Evolutionary conservation across 805 yeast genomes (phyloP).

Genomic region (Debaryomyces hansenii): DNA sequence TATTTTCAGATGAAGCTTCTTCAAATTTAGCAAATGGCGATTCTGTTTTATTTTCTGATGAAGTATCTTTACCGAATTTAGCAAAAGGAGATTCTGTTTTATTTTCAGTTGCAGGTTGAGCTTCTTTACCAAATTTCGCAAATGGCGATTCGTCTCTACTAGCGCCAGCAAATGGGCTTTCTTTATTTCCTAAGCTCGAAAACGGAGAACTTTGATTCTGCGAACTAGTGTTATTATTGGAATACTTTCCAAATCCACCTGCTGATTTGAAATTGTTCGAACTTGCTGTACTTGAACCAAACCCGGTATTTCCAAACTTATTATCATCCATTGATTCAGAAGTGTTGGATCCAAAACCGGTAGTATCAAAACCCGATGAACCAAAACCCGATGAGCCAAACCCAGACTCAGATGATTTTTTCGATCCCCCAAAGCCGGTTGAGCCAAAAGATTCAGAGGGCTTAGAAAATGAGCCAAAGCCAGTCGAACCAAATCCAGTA

Average conservation of each 20-base stretch:
- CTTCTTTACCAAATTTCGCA: conserved; percentile 3
- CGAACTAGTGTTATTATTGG: not conserved
- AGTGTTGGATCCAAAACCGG: conserved; percentile 7
- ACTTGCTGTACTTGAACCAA: not conserved
- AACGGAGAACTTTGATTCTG: not conserved
- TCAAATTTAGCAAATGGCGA: not conserved
- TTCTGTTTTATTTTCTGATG: not conserved
- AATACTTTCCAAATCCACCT: conserved; percentile 3
- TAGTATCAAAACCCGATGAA: conserved; percentile 4
- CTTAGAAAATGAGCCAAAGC: conserved; percentile 12
- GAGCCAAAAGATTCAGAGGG: conserved; percentile 10
- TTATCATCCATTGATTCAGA: not conserved
- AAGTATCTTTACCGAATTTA: not conserved
- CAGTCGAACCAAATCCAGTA: conserved; percentile 7
- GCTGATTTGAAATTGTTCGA: not conserved
- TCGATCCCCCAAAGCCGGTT: conserved; percentile 9
- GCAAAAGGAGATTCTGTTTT: conserved; percentile 7
- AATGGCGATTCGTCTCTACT: conserved; percentile 6
- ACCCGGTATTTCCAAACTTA: conserved; percentile 5
- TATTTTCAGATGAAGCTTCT: not conserved
- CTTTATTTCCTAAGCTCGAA: not conserved
- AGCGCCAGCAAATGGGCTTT: not conserved
- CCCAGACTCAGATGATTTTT: conserved; percentile 1
- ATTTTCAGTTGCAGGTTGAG: not conserved
- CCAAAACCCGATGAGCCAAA: conserved; percentile 18